phyloP scores from a whole-genome alignment of 2,329 filamentous ascomycete species.

The Exophiala bonariae region DNA sequence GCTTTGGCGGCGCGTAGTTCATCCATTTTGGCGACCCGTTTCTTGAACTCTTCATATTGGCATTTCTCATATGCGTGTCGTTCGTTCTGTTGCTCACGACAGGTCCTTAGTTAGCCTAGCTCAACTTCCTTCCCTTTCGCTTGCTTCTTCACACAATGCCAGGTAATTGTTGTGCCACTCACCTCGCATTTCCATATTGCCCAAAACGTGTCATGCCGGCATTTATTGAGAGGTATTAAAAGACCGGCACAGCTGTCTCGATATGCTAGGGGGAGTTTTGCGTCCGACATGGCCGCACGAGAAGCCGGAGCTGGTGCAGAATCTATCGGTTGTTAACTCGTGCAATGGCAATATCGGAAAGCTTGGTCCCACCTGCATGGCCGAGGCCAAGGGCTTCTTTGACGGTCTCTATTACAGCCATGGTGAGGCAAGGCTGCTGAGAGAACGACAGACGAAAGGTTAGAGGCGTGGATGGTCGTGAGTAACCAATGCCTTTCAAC shows the following conservation, averaged over 20 bases:
- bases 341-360: not conserved
- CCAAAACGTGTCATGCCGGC: conserved; percentile 88
- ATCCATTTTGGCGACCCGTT: conserved; percentile 97
- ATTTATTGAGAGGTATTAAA: conserved; percentile 92
- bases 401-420: conserved; percentile 43
- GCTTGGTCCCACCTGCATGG: conserved; percentile 36
- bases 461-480: no score
- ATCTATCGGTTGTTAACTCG: conserved; percentile 7
- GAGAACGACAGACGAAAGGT: no score
- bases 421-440: conserved; percentile 2
- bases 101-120: conserved; percentile 3
- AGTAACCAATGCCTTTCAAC: no score
- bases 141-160: no score
- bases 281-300: conserved; percentile 90
- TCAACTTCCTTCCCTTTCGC: no score
- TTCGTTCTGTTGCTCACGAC: conserved; percentile 69
- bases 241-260: conserved; percentile 94
- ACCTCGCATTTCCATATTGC: conserved; percentile 98
- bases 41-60: conserved; percentile 99
- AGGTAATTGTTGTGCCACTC: conserved; percentile 41
- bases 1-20: conserved; percentile 80
- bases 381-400: conserved; percentile 50
- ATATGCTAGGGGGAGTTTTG: conserved; percentile 83
- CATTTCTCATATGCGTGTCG: conserved; percentile 98
- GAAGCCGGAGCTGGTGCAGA: conserved; percentile 54